Evolutionary conservation across 2,329 filamentous ascomycete genomes (phyloP).

Genomic region (Alternaria rosae): DNA sequence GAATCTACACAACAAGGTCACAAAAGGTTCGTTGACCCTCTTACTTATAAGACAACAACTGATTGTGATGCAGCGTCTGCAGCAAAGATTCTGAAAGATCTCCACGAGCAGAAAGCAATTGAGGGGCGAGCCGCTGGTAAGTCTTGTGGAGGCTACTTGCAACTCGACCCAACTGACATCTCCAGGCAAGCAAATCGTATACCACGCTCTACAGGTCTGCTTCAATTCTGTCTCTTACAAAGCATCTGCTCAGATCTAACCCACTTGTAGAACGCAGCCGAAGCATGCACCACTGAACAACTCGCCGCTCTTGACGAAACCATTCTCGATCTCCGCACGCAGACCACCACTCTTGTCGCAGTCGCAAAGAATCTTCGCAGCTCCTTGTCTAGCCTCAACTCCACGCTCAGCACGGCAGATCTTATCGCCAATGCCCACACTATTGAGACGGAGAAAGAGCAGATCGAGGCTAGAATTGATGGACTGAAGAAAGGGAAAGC

Average conservation of each 20-base stretch:
- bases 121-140: constrained; percentile 63
- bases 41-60: constrained; percentile 13
- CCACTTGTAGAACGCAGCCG: constrained; percentile 55
- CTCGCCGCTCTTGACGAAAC: constrained; percentile 59
- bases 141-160: constrained; percentile 4
- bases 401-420: constrained; percentile 60
- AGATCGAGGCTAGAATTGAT: constrained; percentile 52
- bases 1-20: constrained; percentile 68
- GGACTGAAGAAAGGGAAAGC: constrained; percentile 52
- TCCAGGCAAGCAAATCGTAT: constrained; percentile 68
- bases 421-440: constrained; percentile 55
- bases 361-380: constrained; percentile 60
- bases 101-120: constrained; percentile 67
- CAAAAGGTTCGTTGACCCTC: constrained; percentile 55
- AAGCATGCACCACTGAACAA: constrained; percentile 57
- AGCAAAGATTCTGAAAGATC: constrained; percentile 67
- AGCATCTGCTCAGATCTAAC: neutral
- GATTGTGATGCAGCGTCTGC: constrained; percentile 57
- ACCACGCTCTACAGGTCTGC: constrained; percentile 61
- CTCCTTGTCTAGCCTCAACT: constrained; percentile 56
- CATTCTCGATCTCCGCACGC: constrained; percentile 56
- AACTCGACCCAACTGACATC: constrained; percentile 1
- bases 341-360: constrained; percentile 54
- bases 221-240: neutral
- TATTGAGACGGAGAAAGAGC: constrained; percentile 56